Conservation (phyloP, 2,329 filamentous ascomycete species). For the Hypoxylon sp. region DNA sequence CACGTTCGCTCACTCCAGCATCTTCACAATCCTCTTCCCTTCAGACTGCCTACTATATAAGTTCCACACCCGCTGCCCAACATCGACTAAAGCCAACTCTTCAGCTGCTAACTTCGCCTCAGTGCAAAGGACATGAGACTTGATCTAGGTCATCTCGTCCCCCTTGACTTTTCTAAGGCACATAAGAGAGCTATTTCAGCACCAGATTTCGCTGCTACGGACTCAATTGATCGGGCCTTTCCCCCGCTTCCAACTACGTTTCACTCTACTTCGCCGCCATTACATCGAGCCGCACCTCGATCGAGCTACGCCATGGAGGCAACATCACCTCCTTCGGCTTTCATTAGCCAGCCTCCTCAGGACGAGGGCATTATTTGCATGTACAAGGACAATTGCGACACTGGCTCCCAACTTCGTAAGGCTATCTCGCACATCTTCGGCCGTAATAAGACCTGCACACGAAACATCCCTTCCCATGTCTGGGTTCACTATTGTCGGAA, state of each 20-base stretch:
- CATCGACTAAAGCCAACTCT: background rate
- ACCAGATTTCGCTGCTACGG: slow-evolving; percentile 60
- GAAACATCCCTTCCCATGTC: slow-evolving; percentile 75
- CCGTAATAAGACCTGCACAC: slow-evolving; percentile 83
- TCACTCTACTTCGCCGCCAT: slow-evolving; percentile 51
- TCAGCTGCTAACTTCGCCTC: slow-evolving; percentile 31
- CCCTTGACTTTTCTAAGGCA: slow-evolving; percentile 49
- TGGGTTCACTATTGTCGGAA: slow-evolving; percentile 87
- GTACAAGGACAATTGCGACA: slow-evolving; percentile 71
- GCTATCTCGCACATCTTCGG: slow-evolving; percentile 87
- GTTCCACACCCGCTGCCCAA: background rate
- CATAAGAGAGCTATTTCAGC: slow-evolving; percentile 68
- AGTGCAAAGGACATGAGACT: slow-evolving; percentile 38
- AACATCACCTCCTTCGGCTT: slow-evolving; percentile 39
- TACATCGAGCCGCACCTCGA: slow-evolving; percentile 45
- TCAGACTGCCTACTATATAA: slow-evolving; percentile 20
- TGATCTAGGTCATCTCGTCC: slow-evolving; percentile 31
- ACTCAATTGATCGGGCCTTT: slow-evolving; percentile 41
- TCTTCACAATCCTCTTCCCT: slow-evolving; percentile 3
- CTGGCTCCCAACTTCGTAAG: slow-evolving; percentile 75
- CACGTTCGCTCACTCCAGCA: background rate
- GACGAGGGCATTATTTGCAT: slow-evolving; percentile 62
- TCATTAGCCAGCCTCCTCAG: slow-evolving; percentile 30
- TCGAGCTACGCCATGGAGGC: slow-evolving; percentile 44
- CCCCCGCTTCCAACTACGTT: slow-evolving; percentile 47